Percentiles rank a stretch among this genome's conserved stretches.
Evolutionary conservation across 371 early-diverging fungal genomes (phyloP).

Genomic region (Mortierella sp.): DNA sequence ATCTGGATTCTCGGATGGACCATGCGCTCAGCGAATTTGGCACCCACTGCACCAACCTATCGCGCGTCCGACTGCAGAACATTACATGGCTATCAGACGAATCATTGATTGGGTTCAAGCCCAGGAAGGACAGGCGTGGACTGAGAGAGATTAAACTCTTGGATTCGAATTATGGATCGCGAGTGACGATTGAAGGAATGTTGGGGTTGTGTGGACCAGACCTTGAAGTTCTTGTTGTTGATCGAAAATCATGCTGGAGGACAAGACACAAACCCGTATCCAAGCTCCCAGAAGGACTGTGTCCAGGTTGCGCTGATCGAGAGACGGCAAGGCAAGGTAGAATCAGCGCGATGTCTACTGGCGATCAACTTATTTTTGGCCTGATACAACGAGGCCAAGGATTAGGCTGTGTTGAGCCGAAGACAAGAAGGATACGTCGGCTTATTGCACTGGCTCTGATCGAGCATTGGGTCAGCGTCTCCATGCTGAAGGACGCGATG

Average conservation of each 20-base stretch:
- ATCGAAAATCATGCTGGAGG: constrained; percentile 46
- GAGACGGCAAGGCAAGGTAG: neutral
- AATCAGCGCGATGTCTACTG: constrained; percentile 14
- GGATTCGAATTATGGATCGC: constrained; percentile 37
- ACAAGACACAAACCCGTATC: neutral
- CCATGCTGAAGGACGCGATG: constrained; percentile 10
- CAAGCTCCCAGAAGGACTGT: constrained; percentile 3
- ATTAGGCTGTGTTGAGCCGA: neutral
- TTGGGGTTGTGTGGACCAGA: constrained; percentile 34
- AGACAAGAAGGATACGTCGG: neutral
- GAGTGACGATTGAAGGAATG: constrained; percentile 31
- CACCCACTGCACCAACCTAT: constrained; percentile 5
- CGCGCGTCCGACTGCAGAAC: constrained; percentile 14
- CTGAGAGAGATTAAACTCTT: constrained; percentile 26
- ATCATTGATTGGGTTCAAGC: constrained; percentile 16
- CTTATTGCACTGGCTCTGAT: constrained; percentile 22
- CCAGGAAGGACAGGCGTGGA: constrained; percentile 3
- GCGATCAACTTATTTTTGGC: constrained; percentile 35
- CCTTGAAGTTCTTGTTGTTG: constrained; percentile 22
- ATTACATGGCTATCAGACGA: constrained; percentile 37
- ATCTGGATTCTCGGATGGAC: constrained; percentile 25
- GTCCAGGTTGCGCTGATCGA: constrained; percentile 2
- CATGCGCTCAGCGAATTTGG: constrained; percentile 24
- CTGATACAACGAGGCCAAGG: constrained; percentile 5
- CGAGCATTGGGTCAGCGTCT: constrained; percentile 38